A percentile compares a stretch with the other conserved stretches of the same genome.
Evolutionary conservation across 257 asterid species (phyloP).

Genomic region (Solanum commersonii): DNA sequence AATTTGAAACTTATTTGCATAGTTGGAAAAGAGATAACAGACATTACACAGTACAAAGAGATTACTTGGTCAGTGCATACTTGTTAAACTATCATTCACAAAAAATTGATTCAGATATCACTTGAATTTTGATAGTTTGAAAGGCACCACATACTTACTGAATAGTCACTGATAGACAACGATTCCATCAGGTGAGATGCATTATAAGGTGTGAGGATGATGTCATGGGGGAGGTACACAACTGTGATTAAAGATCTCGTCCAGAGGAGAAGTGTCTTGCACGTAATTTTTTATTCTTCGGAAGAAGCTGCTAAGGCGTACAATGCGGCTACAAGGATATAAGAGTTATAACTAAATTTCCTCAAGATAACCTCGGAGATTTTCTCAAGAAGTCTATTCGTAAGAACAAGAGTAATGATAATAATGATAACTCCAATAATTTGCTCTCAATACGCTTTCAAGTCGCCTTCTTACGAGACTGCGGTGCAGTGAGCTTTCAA

Average conservation of each 20-base stretch:
- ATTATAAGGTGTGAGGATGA: neutral
- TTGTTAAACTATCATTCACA: neutral
- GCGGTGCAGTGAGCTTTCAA: neutral
- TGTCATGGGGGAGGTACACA: neutral
- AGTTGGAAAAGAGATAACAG: neutral
- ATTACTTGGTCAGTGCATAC: neutral
- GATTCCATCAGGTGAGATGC: neutral
- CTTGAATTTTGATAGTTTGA: neutral
- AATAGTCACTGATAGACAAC: neutral
- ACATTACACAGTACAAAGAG: neutral
- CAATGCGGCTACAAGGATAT: neutral
- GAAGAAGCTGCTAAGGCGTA: neutral
- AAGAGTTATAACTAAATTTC: neutral
- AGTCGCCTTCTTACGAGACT: neutral
- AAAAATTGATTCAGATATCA: neutral
- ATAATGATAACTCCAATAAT: neutral
- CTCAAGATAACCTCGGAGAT: neutral
- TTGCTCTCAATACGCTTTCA: neutral
- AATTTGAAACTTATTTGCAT: neutral
- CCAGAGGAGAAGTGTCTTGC: neutral
- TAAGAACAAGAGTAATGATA: neutral
- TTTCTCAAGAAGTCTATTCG: neutral
- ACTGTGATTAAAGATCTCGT: neutral
- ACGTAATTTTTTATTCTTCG: neutral
- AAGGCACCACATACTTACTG: neutral